These are phyloP conservation scores for Kalaharituber pfeilii DNA, from an alignment of 2,329 filamentous ascomycete species.

Conservation along the genomic window DNA sequence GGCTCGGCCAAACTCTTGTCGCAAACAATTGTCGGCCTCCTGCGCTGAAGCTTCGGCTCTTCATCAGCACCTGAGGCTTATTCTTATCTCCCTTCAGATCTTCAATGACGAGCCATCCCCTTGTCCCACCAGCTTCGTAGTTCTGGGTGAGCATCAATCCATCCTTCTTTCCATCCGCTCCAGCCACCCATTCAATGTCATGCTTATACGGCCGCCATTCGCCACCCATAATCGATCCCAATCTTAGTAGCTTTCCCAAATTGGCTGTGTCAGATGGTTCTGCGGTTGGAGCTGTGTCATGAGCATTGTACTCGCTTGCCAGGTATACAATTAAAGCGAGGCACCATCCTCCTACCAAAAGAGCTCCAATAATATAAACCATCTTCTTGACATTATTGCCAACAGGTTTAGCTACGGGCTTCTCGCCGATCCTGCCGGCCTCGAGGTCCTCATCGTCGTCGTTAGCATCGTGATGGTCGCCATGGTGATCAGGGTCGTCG, in stretches of 20 bases:
- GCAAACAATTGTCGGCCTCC: slow-evolving; percentile 40
- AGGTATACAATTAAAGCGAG: slow-evolving; percentile 51
- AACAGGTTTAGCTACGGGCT: slow-evolving; percentile 34
- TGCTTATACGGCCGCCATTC: slow-evolving; percentile 47
- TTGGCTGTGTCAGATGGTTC: slow-evolving; percentile 6
- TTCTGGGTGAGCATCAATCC: slow-evolving; percentile 60
- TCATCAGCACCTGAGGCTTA: slow-evolving; percentile 51
- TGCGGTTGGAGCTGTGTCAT: slow-evolving; percentile 46
- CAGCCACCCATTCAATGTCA: slow-evolving; percentile 58
- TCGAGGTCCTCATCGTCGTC: slow-evolving; percentile 32
- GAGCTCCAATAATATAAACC: slow-evolving; percentile 41
- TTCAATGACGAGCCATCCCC: slow-evolving; percentile 69
- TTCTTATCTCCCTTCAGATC: slow-evolving; percentile 49
- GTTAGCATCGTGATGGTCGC: slow-evolving; percentile 30
- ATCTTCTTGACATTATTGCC: slow-evolving; percentile 48
- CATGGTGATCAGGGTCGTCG: slow-evolving; percentile 24
- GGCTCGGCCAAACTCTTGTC: slow-evolving; percentile 52
- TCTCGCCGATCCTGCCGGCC: slow-evolving; percentile 27
- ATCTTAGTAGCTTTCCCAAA: slow-evolving; percentile 50
- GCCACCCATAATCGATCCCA: slow-evolving; percentile 52
- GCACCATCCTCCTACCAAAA: slow-evolving; percentile 51
- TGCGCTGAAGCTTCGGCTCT: slow-evolving; percentile 44
- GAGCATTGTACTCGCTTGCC: slow-evolving; percentile 33
- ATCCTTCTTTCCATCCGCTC: slow-evolving; percentile 55
- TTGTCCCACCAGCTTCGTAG: slow-evolving; percentile 21